These are phyloP conservation scores for Phytophthora sp. DNA, from an alignment of 352 stramenopile genomes.

Conservation along the genomic window DNA sequence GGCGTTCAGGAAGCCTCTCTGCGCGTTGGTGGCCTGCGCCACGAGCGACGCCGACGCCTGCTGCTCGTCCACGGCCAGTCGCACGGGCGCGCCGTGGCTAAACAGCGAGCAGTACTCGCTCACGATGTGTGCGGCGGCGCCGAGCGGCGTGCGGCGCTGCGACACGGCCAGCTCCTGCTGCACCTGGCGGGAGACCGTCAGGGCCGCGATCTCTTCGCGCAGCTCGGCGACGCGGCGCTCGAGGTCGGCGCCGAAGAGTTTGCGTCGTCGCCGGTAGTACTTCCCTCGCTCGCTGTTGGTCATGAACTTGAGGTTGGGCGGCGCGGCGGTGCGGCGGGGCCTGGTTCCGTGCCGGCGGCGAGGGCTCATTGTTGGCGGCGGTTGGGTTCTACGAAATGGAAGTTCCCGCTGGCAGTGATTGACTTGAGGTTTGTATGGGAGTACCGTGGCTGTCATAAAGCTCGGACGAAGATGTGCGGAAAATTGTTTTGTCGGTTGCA, in stretches of 20 bases:
- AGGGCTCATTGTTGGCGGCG: background rate
- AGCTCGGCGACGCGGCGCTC: slow-evolving; percentile 43
- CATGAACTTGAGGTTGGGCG: slow-evolving; percentile 52
- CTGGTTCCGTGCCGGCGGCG: background rate
- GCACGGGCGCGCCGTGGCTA: slow-evolving; percentile 47
- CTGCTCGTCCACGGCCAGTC: slow-evolving; percentile 38
- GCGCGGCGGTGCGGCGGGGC: background rate
- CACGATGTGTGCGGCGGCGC: slow-evolving; percentile 39
- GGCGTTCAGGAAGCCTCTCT: slow-evolving; percentile 45
- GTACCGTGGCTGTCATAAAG: too few relatives aligned
- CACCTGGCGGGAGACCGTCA: slow-evolving; percentile 41
- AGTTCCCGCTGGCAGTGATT: background rate
- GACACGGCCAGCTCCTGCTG: slow-evolving; percentile 36
- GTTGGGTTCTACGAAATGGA: too few relatives aligned
- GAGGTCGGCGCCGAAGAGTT: slow-evolving; percentile 51
- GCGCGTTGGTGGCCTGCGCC: slow-evolving; percentile 19
- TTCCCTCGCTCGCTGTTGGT: slow-evolving; percentile 72
- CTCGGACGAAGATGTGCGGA: background rate
- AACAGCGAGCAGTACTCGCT: slow-evolving; percentile 64
- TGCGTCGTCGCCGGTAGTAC: slow-evolving; percentile 62
- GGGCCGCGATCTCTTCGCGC: slow-evolving; percentile 49
- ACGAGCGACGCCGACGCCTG: slow-evolving; percentile 22
- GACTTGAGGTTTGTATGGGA: background rate
- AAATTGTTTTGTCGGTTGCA: background rate
- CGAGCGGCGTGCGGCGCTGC: slow-evolving; percentile 20